Percentiles rank a stretch among this genome's conserved stretches.
These are phyloP conservation scores for Penicillium sp. DNA, from an alignment of 2,329 filamentous ascomycete species.

Conservation along the genomic window DNA sequence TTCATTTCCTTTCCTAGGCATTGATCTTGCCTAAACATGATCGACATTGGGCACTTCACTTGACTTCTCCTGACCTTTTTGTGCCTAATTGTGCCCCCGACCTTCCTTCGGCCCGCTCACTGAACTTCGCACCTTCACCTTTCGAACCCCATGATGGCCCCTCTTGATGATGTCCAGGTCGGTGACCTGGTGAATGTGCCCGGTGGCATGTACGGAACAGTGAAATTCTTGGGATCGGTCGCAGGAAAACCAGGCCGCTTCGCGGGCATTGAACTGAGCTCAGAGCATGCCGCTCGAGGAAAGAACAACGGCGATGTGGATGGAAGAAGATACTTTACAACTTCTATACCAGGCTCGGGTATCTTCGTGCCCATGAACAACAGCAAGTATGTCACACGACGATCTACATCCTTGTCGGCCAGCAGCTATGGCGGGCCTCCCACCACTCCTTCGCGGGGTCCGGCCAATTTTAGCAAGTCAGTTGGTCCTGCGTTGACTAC, in stretches of 20 bases:
- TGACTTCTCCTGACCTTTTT: slow-evolving; percentile 2
- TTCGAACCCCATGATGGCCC: slow-evolving; percentile 29
- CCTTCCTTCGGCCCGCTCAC: background rate
- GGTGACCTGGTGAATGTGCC: slow-evolving; percentile 89
- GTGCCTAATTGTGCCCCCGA: background rate
- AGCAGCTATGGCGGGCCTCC: slow-evolving; percentile 55
- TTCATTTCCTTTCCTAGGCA: background rate
- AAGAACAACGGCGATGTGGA: slow-evolving; percentile 98
- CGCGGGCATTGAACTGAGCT: slow-evolving; percentile 83
- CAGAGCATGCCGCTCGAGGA: slow-evolving; percentile 75
- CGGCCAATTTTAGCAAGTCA: slow-evolving; percentile 85
- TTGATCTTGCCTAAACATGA: slow-evolving; percentile 9
- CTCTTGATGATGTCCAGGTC: slow-evolving; percentile 59
- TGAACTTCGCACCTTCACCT: slow-evolving; percentile 1
- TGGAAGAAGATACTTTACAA: slow-evolving; percentile 78
- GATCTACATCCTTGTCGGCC: slow-evolving; percentile 42
- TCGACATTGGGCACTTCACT: slow-evolving; percentile 12
- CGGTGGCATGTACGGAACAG: slow-evolving; percentile 83
- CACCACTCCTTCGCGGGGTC: slow-evolving; percentile 62
- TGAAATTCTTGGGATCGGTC: slow-evolving; percentile 85
- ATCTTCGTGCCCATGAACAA: slow-evolving; percentile 91
- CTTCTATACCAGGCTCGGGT: slow-evolving; percentile 73
- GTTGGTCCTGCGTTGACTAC: slow-evolving; percentile 70
- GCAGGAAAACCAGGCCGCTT: slow-evolving; percentile 88
- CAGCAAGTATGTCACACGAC: slow-evolving; percentile 62